Percentiles rank a stretch among this genome's conserved stretches.
These are phyloP conservation scores for Furculomyces boomerangus DNA, from an alignment of 371 early-diverging fungal genomes.

Conservation along the genomic window DNA sequence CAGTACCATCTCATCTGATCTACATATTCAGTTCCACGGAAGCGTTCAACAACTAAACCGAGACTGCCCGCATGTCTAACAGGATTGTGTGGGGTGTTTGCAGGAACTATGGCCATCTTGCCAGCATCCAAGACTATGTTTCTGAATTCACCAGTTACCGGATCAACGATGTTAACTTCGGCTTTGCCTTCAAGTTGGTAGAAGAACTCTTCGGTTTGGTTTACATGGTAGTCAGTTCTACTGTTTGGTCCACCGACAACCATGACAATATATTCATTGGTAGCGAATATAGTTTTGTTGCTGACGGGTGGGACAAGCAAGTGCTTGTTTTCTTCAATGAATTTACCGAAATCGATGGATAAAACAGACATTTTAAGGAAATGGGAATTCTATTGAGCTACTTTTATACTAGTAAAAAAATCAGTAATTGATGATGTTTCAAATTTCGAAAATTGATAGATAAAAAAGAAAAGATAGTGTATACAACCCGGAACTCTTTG, in stretches of 20 bases:
- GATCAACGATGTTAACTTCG: constrained; percentile 66
- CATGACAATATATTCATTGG: constrained; percentile 72
- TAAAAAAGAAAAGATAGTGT: too few species aligned
- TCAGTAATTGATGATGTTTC: too few species aligned
- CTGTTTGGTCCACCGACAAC: constrained; percentile 70
- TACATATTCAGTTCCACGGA: constrained; percentile 33
- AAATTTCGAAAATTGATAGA: too few species aligned
- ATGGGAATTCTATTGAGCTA: too few species aligned
- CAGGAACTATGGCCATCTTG: constrained; percentile 88
- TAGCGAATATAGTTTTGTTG: constrained; percentile 71
- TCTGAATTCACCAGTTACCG: constrained; percentile 41
- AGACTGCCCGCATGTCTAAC: constrained; percentile 76
- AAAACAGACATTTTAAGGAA: constrained; percentile 12
- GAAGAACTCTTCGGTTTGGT: constrained; percentile 95
- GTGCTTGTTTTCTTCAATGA: constrained; percentile 66
- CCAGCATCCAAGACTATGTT: constrained; percentile 78
- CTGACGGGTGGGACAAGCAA: constrained; percentile 85
- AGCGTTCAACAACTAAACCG: constrained; percentile 86
- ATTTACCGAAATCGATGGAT: constrained; percentile 75
- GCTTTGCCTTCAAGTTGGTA: constrained; percentile 84
- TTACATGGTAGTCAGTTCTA: constrained; percentile 87
- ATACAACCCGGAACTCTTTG: too few species aligned
- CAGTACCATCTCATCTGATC: constrained; percentile 92
- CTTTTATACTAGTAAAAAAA: too few species aligned
- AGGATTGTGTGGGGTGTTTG: constrained; percentile 83